These are phyloP conservation scores for Boletus edulis DNA, from an alignment of 768 basidiomycete species.

Conservation along the genomic window DNA sequence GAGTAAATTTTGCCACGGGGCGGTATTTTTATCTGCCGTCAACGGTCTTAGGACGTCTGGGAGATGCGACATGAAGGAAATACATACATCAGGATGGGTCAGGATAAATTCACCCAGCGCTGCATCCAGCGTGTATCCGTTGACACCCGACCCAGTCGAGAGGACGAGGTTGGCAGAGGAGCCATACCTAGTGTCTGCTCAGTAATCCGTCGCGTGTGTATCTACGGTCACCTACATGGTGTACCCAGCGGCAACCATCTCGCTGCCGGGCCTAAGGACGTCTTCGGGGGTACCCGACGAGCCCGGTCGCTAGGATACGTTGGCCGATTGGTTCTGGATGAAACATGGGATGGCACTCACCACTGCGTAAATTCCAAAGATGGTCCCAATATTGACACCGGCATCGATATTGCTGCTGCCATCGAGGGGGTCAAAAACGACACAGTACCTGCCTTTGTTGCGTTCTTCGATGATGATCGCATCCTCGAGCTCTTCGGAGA, in stretches of 20 bases:
- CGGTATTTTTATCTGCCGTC: conserved; percentile 81
- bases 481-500: conserved; percentile 93
- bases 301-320: conserved; percentile 54
- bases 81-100: conserved; percentile 87
- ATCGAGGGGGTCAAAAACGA: conserved; percentile 97
- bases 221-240: conserved; percentile 68
- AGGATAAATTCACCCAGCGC: conserved; percentile 97
- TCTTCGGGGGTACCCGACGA: conserved; percentile 82
- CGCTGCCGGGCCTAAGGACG: conserved; percentile 88
- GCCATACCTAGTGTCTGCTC: conserved; percentile 59
- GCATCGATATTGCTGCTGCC: conserved; percentile 97
- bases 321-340: background rate
- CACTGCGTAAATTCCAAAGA: conserved; percentile 94
- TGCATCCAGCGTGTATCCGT: conserved; percentile 97
- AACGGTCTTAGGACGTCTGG: background rate
- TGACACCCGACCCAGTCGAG: conserved; percentile 92
- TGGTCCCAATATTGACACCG: conserved; percentile 96
- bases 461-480: conserved; percentile 86
- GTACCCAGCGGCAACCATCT: conserved; percentile 98
- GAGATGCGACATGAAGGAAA: conserved; percentile 1
- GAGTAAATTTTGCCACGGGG: conserved; percentile 97
- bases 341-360: conserved; percentile 46
- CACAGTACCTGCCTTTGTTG: conserved; percentile 87
- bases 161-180: conserved; percentile 96
- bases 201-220: conserved; percentile 2